A percentile compares a stretch with the other conserved stretches of the same genome.
phyloP scores from a whole-genome alignment of 148 eudicot genomes.

The Silene latifolia region DNA sequence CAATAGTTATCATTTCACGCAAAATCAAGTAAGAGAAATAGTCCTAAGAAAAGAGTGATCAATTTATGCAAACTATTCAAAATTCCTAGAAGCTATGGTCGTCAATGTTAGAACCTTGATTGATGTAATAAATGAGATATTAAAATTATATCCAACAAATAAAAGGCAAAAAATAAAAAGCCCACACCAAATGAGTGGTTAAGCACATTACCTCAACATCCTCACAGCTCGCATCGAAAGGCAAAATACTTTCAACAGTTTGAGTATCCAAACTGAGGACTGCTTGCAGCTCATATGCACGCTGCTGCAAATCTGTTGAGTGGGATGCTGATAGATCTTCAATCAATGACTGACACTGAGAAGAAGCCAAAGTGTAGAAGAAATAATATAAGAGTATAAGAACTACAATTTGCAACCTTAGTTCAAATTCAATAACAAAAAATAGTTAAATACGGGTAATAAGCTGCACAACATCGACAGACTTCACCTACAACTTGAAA shows the following conservation, averaged over 20 bases:
- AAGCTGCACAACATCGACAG: neutral
- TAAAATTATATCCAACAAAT: too few relatives aligned
- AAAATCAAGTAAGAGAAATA: neutral
- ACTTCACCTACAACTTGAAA: neutral
- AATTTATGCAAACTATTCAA: neutral
- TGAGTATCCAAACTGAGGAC: constrained; percentile 59
- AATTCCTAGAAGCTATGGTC: too few relatives aligned
- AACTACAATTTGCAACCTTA: neutral
- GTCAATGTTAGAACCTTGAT: too few relatives aligned
- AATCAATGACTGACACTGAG: constrained; percentile 89
- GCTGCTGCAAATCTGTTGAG: constrained; percentile 98
- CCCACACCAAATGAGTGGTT: neutral
- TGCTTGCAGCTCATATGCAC: constrained; percentile 93
- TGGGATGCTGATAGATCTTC: constrained; percentile 89
- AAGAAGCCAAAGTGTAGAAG: constrained; percentile 19
- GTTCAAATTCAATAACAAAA: neutral
- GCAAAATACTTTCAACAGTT: constrained; percentile 65
- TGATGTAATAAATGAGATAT: too few relatives aligned
- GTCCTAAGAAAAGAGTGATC: neutral
- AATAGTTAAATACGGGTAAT: too few relatives aligned
- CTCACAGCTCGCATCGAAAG: constrained; percentile 89
- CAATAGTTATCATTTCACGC: constrained; percentile 3
- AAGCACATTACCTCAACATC: constrained; percentile 72
- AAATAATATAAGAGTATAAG: neutral
- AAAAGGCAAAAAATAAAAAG: neutral